These are phyloP conservation scores for Ophiognomonia clavigignenti-juglandacearum DNA, from an alignment of 2,329 filamentous ascomycete genomes.

Conservation along the genomic window DNA sequence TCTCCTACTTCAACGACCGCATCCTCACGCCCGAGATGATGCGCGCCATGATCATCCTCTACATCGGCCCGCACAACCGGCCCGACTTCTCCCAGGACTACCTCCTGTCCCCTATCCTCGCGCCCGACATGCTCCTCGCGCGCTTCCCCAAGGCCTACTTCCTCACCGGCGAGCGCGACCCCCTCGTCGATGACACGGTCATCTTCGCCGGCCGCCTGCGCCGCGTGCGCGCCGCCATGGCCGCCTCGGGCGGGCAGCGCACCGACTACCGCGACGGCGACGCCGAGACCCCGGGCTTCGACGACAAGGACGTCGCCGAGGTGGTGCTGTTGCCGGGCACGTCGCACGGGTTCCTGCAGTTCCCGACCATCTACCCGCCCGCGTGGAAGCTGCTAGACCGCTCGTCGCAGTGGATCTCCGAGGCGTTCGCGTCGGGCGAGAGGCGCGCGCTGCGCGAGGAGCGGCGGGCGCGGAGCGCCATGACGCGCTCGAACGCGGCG, in stretches of 20 bases:
- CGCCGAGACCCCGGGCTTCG: conserved; percentile 49
- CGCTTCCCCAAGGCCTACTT: conserved; percentile 95
- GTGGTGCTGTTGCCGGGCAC: conserved; percentile 83
- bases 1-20: conserved; percentile 95
- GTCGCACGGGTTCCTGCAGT: conserved; percentile 90
- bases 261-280: conserved; percentile 41
- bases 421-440: conserved; percentile 60
- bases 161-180: conserved; percentile 90
- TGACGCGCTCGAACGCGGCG: conserved; percentile 15
- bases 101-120: conserved; percentile 81
- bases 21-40: conserved; percentile 97
- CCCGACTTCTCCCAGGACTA: conserved; percentile 92
- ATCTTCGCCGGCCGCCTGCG: conserved; percentile 90
- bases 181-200: conserved; percentile 92
- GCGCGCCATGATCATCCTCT: conserved; percentile 97
- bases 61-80: conserved; percentile 88
- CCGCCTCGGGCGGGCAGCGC: conserved; percentile 48
- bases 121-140: conserved; percentile 76
- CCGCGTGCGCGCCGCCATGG: conserved; percentile 62
- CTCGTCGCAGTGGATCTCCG: conserved; percentile 75
- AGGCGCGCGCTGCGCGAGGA: conserved; percentile 30
- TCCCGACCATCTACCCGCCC: conserved; percentile 81
- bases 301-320: conserved; percentile 72
- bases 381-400: conserved; percentile 84
- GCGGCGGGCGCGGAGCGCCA: too few species aligned